Conservation (phyloP, 2,329 filamentous ascomycete genomes). For the Didymellaceae sp. region DNA sequence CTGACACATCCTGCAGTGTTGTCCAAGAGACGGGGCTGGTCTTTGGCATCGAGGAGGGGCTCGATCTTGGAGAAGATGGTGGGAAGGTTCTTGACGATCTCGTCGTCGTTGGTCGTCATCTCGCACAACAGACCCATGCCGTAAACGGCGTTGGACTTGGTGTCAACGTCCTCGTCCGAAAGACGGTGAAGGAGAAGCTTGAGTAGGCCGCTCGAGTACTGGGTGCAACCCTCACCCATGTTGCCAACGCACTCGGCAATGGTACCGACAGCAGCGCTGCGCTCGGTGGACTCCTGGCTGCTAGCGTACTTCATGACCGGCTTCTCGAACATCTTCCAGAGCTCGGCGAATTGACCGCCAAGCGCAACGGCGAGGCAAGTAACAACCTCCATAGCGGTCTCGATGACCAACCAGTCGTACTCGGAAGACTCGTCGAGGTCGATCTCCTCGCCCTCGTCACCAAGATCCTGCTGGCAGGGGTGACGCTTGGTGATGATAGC, state of each 20-base stretch:
- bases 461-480: slow-evolving; percentile 89
- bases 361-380: slow-evolving; percentile 84
- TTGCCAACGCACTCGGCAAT: slow-evolving; percentile 89
- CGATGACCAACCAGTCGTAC: slow-evolving; percentile 96
- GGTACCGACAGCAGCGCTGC: slow-evolving; percentile 87
- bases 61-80: slow-evolving; percentile 86
- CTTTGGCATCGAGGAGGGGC: slow-evolving; percentile 76
- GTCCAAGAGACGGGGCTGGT: slow-evolving; percentile 84
- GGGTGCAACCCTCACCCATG: slow-evolving; percentile 81
- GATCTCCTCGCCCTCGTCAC: slow-evolving; percentile 76
- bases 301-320: slow-evolving; percentile 86
- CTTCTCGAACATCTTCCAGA: slow-evolving; percentile 97
- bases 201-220: slow-evolving; percentile 77
- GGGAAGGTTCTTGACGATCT: slow-evolving; percentile 76
- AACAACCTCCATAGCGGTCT: slow-evolving; percentile 90
- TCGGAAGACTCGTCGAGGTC: slow-evolving; percentile 79
- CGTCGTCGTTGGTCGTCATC: slow-evolving; percentile 76
- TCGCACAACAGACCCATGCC: slow-evolving; percentile 84
- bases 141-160: slow-evolving; percentile 94
- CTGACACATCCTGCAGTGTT: slow-evolving; percentile 91
- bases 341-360: slow-evolving; percentile 78
- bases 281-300: slow-evolving; percentile 84
- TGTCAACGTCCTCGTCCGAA: slow-evolving; percentile 86
- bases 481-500: slow-evolving; percentile 88
- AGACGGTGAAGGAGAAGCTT: slow-evolving; percentile 85